These are phyloP conservation scores for Nemania abortiva DNA, from an alignment of 2,329 filamentous ascomycete genomes.

Conservation along the genomic window DNA sequence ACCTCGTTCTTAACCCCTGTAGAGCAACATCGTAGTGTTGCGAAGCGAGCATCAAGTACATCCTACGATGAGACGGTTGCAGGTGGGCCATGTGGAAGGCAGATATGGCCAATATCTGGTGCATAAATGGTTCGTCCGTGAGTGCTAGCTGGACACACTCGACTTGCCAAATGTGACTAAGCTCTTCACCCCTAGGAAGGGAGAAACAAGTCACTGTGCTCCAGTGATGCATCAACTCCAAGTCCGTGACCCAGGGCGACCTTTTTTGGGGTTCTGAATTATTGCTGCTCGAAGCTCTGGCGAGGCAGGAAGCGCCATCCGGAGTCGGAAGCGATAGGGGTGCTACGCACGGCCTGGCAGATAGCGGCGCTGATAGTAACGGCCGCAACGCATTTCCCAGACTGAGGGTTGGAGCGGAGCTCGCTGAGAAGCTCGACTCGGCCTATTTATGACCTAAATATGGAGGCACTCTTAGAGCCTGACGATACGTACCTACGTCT, in stretches of 20 bases:
- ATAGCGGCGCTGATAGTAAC: background rate
- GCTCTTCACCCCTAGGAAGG: slow-evolving; percentile 20
- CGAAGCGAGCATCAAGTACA: slow-evolving; percentile 17
- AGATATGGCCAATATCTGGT: slow-evolving; percentile 27
- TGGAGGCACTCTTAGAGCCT: background rate
- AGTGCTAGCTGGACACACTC: slow-evolving; percentile 18
- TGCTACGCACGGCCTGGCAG: background rate
- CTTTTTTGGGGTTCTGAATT: slow-evolving; percentile 9
- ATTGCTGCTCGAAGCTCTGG: background rate
- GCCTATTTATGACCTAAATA: slow-evolving; percentile 15
- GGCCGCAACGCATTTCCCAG: slow-evolving; percentile 1
- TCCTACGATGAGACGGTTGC: slow-evolving; percentile 11
- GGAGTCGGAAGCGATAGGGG: background rate
- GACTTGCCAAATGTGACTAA: slow-evolving; percentile 21
- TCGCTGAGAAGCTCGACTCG: background rate
- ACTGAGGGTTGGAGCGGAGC: background rate
- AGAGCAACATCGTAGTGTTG: slow-evolving; percentile 16
- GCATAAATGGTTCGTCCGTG: slow-evolving; percentile 24
- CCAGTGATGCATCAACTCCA: slow-evolving; percentile 27
- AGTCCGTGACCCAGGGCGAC: slow-evolving; percentile 21
- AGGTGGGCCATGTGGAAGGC: slow-evolving; percentile 21
- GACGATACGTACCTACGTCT: slow-evolving; percentile 13
- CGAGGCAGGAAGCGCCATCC: background rate
- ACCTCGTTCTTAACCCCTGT: slow-evolving; percentile 18
- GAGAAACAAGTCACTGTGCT: slow-evolving; percentile 21